A percentile compares a stretch with the other conserved stretches of the same genome.
Conservation (phyloP, 1,284 basidiomycete genomes). For the Leccinum solheimii region DNA sequence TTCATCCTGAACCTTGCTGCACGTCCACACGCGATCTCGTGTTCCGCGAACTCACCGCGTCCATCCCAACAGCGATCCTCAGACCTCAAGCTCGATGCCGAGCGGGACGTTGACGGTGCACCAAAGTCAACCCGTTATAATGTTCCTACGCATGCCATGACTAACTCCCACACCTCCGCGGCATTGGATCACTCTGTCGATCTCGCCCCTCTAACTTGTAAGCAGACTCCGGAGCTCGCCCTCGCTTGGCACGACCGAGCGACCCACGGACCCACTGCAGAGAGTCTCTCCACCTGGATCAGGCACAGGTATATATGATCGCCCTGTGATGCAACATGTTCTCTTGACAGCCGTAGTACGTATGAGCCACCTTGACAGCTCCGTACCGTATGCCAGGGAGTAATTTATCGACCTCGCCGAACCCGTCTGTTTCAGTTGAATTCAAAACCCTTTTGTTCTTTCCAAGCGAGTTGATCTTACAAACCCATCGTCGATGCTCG, state of each 20-base stretch:
- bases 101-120: not conserved
- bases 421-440: constrained; percentile 1
- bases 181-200: constrained; percentile 4
- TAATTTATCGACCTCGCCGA: not conserved
- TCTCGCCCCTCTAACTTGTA: not conserved
- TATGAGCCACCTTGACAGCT: not conserved
- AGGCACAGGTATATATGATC: not conserved
- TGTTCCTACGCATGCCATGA: constrained; percentile 7
- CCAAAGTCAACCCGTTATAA: too few species aligned
- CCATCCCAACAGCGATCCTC: not conserved
- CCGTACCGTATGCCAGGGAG: not conserved
- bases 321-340: not conserved
- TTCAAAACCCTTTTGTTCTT: not conserved
- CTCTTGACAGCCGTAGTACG: not conserved
- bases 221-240: too few species aligned
- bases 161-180: constrained; percentile 12
- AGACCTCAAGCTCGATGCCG: not conserved
- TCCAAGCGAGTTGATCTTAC: not conserved
- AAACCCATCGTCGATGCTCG: not conserved
- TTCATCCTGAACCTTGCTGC: not conserved
- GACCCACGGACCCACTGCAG: not conserved
- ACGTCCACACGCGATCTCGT: not conserved
- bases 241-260: not conserved
- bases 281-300: not conserved
- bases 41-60: constrained; percentile 17